Evolutionary conservation across 495 filamentous ascomycete genomes (phyloP), one percentile per base, ranked within the genome.

Genomic region (Penicillium arizonense): DNA sequence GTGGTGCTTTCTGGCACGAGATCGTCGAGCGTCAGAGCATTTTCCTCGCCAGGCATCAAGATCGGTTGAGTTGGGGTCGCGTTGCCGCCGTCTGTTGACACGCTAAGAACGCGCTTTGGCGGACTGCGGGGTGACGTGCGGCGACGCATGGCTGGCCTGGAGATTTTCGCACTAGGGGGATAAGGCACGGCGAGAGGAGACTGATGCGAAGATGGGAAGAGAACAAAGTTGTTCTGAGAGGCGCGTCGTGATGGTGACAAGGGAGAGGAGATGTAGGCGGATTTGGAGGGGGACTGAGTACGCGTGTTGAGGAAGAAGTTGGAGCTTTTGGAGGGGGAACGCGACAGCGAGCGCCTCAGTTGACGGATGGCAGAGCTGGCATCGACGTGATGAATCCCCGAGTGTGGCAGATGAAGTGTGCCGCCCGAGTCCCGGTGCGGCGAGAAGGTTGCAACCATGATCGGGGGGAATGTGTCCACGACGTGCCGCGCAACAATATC

Each of bases 291-390:
- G 4, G 82, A 85, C 35, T 77, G 72, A 26, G 75, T 77, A 47
- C 81, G 80, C 14, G 79, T 72, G 24, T 80, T 75, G 38, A 83
- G 72, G 23, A 92, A 81, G 59, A 91, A 89, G 55, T 78, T 77
- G 16, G 82, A 79, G 36, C 77, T 79, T 64, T 91, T 95, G 8
- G 91, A 95, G 9, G 91, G 91, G 9, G 91, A 96, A 40, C 89
- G 79, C 24, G 90, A 95, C 41, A 96, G 75, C 18, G 91, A 95
- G 57, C 90, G 87, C 37, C 90, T 81, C 37, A 96, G 70, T 56
- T 90, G 85, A 56, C 86, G 78, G 45, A 95, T 86, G 13, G 88
- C 82, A 20, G 88, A 82, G 57, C 82, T 85, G 4, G 89, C 82
- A 70, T 92, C 88, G 58, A 90, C 86, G 73, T 87, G 84, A 58